Percentiles rank a stretch among this genome's conserved stretches.
Conservation (phyloP, 2,329 filamentous ascomycete genomes). For the Alternaria sp. region DNA sequence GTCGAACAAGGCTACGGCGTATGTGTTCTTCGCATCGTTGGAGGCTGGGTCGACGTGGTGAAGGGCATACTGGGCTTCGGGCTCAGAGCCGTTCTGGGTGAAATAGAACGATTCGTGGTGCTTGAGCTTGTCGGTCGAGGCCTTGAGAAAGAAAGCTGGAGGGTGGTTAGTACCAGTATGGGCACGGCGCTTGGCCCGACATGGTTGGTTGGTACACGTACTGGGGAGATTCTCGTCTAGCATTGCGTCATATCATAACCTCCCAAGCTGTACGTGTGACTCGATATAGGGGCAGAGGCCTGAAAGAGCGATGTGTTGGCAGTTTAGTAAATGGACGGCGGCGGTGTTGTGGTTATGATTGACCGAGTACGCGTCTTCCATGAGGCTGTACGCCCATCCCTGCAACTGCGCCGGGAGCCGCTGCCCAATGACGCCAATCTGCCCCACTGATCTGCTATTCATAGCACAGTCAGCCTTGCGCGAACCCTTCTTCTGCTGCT, state of each 20-base stretch:
- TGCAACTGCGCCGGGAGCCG: constrained; percentile 20
- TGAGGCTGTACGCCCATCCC: constrained; percentile 23
- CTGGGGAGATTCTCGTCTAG: constrained; percentile 93
- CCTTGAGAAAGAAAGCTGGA: constrained; percentile 67
- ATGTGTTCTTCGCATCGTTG: constrained; percentile 78
- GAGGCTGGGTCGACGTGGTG: constrained; percentile 76
- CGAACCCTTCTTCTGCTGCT: constrained; percentile 8
- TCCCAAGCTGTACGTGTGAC: not conserved
- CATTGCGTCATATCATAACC: constrained; percentile 62
- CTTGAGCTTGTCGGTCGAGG: constrained; percentile 59
- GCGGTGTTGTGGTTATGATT: constrained; percentile 16
- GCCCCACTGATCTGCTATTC: constrained; percentile 14
- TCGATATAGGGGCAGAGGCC: not conserved
- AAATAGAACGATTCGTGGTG: constrained; percentile 64
- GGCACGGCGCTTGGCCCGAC: constrained; percentile 2
- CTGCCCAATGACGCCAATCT: constrained; percentile 21
- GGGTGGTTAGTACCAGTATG: constrained; percentile 33
- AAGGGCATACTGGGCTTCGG: constrained; percentile 79
- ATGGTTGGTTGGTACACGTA: constrained; percentile 32
- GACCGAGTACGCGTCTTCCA: constrained; percentile 19
- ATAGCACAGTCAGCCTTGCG: constrained; percentile 16
- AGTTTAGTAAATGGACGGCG: constrained; percentile 4
- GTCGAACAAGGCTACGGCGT: constrained; percentile 86
- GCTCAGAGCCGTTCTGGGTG: constrained; percentile 80
- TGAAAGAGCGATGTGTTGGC: constrained; percentile 6